Conservation (phyloP, 495 filamentous ascomycete genomes). For the Talaromyces proteolyticus region DNA sequence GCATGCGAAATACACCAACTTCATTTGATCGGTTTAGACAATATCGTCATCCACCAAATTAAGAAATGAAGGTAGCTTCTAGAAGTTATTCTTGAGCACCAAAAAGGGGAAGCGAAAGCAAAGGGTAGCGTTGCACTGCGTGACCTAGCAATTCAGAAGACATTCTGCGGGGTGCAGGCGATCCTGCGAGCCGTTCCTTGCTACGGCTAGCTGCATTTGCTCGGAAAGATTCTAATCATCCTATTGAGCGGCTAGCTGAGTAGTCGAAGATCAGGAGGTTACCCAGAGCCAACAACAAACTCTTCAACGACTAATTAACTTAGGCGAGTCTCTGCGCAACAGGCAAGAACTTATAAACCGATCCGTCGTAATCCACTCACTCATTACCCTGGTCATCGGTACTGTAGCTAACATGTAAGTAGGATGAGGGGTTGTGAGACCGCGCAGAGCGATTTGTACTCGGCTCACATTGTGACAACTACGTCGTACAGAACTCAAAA, state of each 20-base stretch:
- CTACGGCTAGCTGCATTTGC: neutral
- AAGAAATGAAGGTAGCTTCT: too few relatives aligned
- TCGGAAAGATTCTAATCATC: neutral
- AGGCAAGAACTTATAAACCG: neutral
- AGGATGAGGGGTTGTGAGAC: neutral
- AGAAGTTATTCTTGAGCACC: too few relatives aligned
- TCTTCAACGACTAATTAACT: neutral
- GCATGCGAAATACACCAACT: too few relatives aligned
- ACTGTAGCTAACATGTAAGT: neutral
- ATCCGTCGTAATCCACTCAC: neutral
- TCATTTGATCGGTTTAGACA: too few relatives aligned
- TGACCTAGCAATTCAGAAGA: neutral
- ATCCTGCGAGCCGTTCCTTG: neutral
- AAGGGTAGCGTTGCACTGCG: too few relatives aligned
- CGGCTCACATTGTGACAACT: neutral
- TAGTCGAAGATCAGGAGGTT: too few relatives aligned
- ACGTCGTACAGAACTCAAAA: neutral
- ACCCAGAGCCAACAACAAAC: too few relatives aligned
- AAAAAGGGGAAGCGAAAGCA: too few relatives aligned
- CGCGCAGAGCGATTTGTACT: neutral
- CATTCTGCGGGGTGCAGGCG: neutral
- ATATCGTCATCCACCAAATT: too few relatives aligned
- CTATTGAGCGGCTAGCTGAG: conserved; percentile 2
- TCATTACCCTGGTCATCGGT: neutral
- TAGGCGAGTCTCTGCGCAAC: neutral